Evolutionary conservation across 176 grass and related monocot genomes (phyloP).

Genomic region (Carex myosuroides): DNA sequence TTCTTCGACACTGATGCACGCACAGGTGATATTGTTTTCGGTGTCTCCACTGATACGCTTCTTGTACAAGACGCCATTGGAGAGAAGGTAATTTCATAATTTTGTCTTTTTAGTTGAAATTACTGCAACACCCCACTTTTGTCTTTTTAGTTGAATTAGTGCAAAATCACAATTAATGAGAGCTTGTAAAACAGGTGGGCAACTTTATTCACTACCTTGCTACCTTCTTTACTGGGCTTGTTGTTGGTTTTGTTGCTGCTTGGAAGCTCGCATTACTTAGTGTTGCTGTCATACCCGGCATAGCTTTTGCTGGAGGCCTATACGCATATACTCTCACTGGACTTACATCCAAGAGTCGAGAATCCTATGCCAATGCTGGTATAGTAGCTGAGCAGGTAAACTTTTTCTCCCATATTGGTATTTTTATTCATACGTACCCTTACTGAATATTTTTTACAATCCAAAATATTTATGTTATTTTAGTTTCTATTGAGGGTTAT

Average conservation of each 20-base stretch:
- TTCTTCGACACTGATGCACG: constrained; percentile 98
- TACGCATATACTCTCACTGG: constrained; percentile 95
- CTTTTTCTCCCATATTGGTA: background rate
- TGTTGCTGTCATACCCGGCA: constrained; percentile 83
- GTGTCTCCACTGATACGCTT: constrained; percentile 85
- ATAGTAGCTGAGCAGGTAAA: constrained; percentile 85
- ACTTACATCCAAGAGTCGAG: constrained; percentile 84
- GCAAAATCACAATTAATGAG: background rate
- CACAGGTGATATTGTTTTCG: constrained; percentile 92
- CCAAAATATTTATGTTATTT: background rate
- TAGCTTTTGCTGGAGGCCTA: constrained; percentile 99
- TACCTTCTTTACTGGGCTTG: constrained; percentile 79
- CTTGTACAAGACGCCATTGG: constrained; percentile 95
- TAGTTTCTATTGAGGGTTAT: background rate
- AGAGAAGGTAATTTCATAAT: constrained; percentile 50
- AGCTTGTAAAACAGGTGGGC: constrained; percentile 39
- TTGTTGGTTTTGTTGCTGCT: constrained; percentile 79
- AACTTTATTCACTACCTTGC: constrained; percentile 97
- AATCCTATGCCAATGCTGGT: constrained; percentile 95
- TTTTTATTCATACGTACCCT: too few species aligned
- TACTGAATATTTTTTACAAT: background rate
- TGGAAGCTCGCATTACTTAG: constrained; percentile 92
- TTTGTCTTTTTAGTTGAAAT: background rate
- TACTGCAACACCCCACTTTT: background rate
- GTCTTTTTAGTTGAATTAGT: background rate